Conservation (phyloP, 2,329 filamentous ascomycete genomes). For the Penicillium nordicum region DNA sequence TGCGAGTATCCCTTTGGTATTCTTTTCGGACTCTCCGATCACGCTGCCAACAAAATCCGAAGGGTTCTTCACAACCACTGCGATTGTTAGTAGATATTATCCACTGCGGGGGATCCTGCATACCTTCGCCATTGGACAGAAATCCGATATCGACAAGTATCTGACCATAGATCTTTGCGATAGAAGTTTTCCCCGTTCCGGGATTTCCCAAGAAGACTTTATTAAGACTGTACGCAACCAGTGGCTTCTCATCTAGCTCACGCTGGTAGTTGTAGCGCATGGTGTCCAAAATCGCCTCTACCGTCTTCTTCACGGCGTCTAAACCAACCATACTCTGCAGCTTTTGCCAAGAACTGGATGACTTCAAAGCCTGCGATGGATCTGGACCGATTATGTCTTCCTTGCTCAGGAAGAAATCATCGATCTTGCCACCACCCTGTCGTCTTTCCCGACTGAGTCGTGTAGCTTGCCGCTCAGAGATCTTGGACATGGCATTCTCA, state of each 20-base stretch:
- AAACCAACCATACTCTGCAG: conserved; percentile 61
- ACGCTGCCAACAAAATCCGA: conserved; percentile 66
- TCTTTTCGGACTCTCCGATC: conserved; percentile 65
- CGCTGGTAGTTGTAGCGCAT: conserved; percentile 63
- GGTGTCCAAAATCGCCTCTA: conserved; percentile 58
- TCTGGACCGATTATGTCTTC: conserved; percentile 71
- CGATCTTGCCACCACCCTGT: conserved; percentile 36
- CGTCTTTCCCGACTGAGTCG: conserved; percentile 52
- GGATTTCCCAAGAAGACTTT: conserved; percentile 68
- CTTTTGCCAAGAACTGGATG: conserved; percentile 55
- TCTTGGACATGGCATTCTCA: conserved; percentile 57
- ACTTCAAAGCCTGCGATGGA: conserved; percentile 52
- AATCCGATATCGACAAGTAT: conserved; percentile 67
- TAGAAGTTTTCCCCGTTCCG: conserved; percentile 72
- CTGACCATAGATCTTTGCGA: conserved; percentile 68
- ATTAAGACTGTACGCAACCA: conserved; percentile 62
- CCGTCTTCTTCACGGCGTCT: conserved; percentile 58
- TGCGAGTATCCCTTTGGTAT: conserved; percentile 69
- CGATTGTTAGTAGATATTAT: conserved; percentile 10
- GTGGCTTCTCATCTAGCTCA: conserved; percentile 60
- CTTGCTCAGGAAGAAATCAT: conserved; percentile 60
- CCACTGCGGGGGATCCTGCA: conserved; percentile 13
- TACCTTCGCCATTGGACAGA: conserved; percentile 65
- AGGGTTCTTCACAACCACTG: conserved; percentile 68
- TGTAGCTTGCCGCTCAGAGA: conserved; percentile 58